Conservation (phyloP, 441 rosid genomes). For the Populus hybrid region DNA sequence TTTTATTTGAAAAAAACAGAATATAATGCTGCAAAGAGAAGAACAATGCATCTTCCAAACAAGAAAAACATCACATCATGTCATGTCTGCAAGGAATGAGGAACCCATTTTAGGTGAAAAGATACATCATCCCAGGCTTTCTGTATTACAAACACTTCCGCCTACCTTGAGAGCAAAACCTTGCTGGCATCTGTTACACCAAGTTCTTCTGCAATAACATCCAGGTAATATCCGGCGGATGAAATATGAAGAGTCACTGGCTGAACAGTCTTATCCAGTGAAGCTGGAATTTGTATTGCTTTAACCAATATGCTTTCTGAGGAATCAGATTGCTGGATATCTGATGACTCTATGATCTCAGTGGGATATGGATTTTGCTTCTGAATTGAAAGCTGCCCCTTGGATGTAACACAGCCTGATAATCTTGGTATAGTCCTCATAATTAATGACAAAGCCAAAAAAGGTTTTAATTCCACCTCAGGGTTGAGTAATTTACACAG, state of each 20-base stretch:
- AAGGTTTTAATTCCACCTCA: conserved; percentile 60
- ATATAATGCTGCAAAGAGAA: no score
- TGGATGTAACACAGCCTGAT: conserved; percentile 40
- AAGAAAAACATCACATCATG: no score
- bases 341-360: conserved; percentile 39
- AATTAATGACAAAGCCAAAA: conserved; percentile 51
- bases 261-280: conserved; percentile 41
- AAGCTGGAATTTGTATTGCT: conserved; percentile 58
- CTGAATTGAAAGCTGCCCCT: conserved; percentile 47
- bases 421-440: conserved; percentile 63
- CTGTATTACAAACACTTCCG: conserved; percentile 10
- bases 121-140: neutral
- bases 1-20: no score
- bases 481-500: conserved; percentile 71
- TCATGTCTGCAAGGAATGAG: neutral
- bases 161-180: conserved; percentile 77
- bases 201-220: conserved; percentile 61
- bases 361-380: conserved; percentile 55
- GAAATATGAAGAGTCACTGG: conserved; percentile 43
- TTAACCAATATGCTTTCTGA: conserved; percentile 24
- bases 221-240: conserved; percentile 61
- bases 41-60: no score
- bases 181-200: conserved; percentile 59
- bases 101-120: neutral
- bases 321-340: conserved; percentile 36